Base-by-base conservation (phyloP, 2,329 filamentous ascomycete species). In the Chaetomium strumarium region DNA sequence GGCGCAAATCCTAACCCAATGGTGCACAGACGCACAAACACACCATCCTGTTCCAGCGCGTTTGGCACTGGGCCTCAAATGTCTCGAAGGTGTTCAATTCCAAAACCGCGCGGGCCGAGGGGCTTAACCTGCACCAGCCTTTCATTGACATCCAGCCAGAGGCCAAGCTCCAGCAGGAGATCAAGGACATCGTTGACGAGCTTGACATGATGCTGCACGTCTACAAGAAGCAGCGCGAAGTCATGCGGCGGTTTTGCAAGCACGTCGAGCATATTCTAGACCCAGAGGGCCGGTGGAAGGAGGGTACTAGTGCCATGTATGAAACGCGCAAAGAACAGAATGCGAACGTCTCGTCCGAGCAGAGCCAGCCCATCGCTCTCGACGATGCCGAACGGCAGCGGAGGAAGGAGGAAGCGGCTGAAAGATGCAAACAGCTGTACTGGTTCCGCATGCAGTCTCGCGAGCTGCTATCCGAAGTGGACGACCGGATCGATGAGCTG, bases 151-250 rank as follows among this genome's bases (percentile, higher is more conserved):
- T 60, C n/a, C 34, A 60, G 20, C 49, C 53, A 2, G 58, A 60
- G 30, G 55, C 55, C 5, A 64, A 67, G 17, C 61, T 77, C 0
- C 68, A 74, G 31, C 61, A 65, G 0, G 74, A 77, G 46, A 70
- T 73, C 10, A 72, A 74, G 45, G 74, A 77, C 39, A 74, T 77
- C 19, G 59, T 72, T 1, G 74, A 76, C 13, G 74, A 78, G 54
- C 65, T 78, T 0, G 69, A 72, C 9, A 77, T 77, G 47, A 75
- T 77, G 64, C 60, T 70, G 0, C 64, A 68, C 13, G 64, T 76
- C 13, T 61, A 64, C 5, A 64, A 63, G 6, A 64, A 67, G n/a
- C 73, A 74, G 37, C 42, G 54, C 2, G 63, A 68, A 3, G 62
- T 69, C 0, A 49, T 70, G 3, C 61, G 62, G 17, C 55, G 56